Evolutionary conservation across 306 rosid species (phyloP).

Genomic region (Comarum palustre): DNA sequence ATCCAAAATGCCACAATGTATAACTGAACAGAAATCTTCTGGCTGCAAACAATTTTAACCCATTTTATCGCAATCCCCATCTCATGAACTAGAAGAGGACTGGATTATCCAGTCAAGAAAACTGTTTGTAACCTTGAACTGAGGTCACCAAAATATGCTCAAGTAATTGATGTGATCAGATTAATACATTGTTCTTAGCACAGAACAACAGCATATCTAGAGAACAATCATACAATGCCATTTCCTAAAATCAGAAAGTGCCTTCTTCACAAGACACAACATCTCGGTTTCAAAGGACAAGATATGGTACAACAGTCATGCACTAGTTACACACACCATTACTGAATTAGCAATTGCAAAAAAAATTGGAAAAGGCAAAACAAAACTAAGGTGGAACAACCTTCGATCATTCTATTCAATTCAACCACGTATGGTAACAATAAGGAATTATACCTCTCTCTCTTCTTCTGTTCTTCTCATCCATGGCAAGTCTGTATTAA

Average conservation of each 20-base stretch:
- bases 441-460: slow-evolving; percentile 48
- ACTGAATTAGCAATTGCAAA: slow-evolving; percentile 50
- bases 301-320: slow-evolving; percentile 34
- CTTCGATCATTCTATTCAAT: slow-evolving; percentile 32
- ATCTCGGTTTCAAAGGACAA: slow-evolving; percentile 23
- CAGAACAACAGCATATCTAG: slow-evolving; percentile 15
- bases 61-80: background rate
- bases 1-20: background rate
- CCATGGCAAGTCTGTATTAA: slow-evolving; percentile 60
- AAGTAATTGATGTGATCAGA: slow-evolving; percentile 12
- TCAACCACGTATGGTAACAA: slow-evolving; percentile 27
- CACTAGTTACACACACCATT: slow-evolving; percentile 28
- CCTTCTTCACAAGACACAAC: slow-evolving; percentile 32
- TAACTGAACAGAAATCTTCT: background rate
- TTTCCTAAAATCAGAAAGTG: slow-evolving; percentile 22
- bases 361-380: slow-evolving; percentile 10
- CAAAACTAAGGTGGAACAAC: slow-evolving; percentile 29
- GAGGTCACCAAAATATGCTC: background rate
- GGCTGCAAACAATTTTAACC: background rate
- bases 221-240: slow-evolving; percentile 23
- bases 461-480: slow-evolving; percentile 53
- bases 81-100: background rate
- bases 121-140: background rate
- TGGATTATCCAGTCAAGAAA: background rate
- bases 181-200: background rate